Evolutionary conservation across 768 basidiomycete species (phyloP), one percentile per base, ranked within the genome.

Genomic region (Boletus fagicola): DNA sequence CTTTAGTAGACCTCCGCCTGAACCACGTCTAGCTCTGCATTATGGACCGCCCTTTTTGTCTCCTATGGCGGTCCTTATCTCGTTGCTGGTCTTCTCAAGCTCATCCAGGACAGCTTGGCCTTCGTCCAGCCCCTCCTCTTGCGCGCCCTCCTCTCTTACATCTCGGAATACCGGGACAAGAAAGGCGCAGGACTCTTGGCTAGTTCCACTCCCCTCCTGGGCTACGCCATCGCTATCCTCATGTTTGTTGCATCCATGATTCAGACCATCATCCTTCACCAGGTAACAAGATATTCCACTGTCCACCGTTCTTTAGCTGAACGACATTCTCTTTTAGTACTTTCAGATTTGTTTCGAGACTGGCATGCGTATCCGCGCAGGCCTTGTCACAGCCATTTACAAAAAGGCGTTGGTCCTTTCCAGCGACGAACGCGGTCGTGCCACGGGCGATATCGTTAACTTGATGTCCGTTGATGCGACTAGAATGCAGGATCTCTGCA

Each of bases 371-470:
- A 83, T 97, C 44, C 86, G 94, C 30, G 88, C 92, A 0, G 95
- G 94, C 0, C 81, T 98, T 22, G 84, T 98, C 15, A 86, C 86
- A 1, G 82, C 80, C 4, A 92, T 97, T 51, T 98, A 96, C 75
- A 76, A 84, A 49, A 97, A 98, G 69, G 82, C 93, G 0, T 77
- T 98, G 22, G 80, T 92, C 4, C 81, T 98, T 10, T 92, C 90
- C 2, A 94, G 88, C 64, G 90, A 92, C 56, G 94, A 92, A 65
- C 84, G 89, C 5, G 80, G 82, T 11, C 84, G 92, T 42, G 82
- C 90, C 0, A 85, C 91, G 0, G 95, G 96, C 1, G 94, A 97
- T 68, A 94, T 97, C 36, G 93, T 97, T 60, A 98, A 97, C 68
- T 73, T 96, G 33, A 94, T 95, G 88, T 88, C 87, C 9, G 93